Conservation (phyloP, 2,329 filamentous ascomycete species). For the Hymenoscyphus fructigenus region DNA sequence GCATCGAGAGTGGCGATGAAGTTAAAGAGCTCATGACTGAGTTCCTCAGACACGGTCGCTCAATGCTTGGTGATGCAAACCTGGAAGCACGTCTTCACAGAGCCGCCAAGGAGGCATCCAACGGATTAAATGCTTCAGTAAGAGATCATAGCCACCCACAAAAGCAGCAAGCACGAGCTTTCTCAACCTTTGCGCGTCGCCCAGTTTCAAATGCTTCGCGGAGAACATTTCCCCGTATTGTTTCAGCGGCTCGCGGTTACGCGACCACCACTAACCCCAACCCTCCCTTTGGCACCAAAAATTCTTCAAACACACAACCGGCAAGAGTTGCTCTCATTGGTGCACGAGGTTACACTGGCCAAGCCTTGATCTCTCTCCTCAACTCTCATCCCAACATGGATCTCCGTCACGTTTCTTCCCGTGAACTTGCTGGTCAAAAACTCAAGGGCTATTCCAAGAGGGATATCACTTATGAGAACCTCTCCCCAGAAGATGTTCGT, state of each 20-base stretch:
- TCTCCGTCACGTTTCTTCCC: slow-evolving; percentile 86
- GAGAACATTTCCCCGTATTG: slow-evolving; percentile 17
- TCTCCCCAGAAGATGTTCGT: slow-evolving; percentile 81
- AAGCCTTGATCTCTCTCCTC: slow-evolving; percentile 82
- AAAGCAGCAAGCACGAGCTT: slow-evolving; percentile 63
- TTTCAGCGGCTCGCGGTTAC: slow-evolving; percentile 47
- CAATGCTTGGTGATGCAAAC: slow-evolving; percentile 88
- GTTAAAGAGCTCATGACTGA: slow-evolving; percentile 81
- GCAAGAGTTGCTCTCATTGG: slow-evolving; percentile 85
- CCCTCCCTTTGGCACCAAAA: slow-evolving; percentile 84
- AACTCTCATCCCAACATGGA: slow-evolving; percentile 89
- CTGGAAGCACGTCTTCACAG: slow-evolving; percentile 81
- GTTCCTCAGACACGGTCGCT: slow-evolving; percentile 77
- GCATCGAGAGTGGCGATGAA: slow-evolving; percentile 74
- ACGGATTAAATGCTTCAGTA: slow-evolving; percentile 46
- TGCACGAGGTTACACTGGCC: slow-evolving; percentile 90
- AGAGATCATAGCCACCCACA: slow-evolving; percentile 43
- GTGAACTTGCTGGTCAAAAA: slow-evolving; percentile 84
- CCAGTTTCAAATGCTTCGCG: slow-evolving; percentile 30
- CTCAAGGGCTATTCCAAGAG: slow-evolving; percentile 89
- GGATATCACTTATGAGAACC: slow-evolving; percentile 88
- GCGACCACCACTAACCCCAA: slow-evolving; percentile 78
- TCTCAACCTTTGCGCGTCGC: slow-evolving; percentile 58
- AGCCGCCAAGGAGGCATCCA: slow-evolving; percentile 69
- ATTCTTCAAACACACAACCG: slow-evolving; percentile 76